Evolutionary conservation across 768 basidiomycete genomes (phyloP), one percentile per base, ranked within the genome.

Genomic region (Multifurca ochricompacta): DNA sequence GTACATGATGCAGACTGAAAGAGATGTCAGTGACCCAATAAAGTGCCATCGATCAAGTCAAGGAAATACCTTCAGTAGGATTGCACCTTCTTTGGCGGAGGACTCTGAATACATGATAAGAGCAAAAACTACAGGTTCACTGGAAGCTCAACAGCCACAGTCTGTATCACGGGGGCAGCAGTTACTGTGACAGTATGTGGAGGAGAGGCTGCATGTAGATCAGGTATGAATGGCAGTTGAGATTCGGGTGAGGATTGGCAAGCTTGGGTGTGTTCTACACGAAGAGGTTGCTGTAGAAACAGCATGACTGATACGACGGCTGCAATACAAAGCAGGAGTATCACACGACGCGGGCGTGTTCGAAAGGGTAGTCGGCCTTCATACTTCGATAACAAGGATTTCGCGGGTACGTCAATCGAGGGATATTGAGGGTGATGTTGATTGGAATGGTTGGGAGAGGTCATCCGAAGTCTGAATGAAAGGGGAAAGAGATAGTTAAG

Each of bases 1-100:
- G 48, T 75, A 72, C 57, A 75, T 66, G 13, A 75, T 55, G 70
- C 69, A 27, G 73, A 68, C 72, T 73, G 30, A 35, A 19, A 0
- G 35, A 7, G 19, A 13, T 18, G 32, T 19, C 9, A 14, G 35
- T 53, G 11, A 45, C 3, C 21, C 25, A 4, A 3, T 1, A 4
- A 10, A 9, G 34, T 18, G 25, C 28, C 9, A 0, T 34, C 6
- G 4, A 49, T 3, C 6, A 18, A 18, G 14, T 1, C 18, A 28
- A 6, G 14, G 18, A 52, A 11, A 6, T 35, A 59, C 60, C 60
- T 61, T 61, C 4, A 61, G n/a, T 11, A 61, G n/a, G 13, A 61
- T 27, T 2, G 60, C 60, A 11, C 60, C 60, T 40, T 61, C 60
- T 19, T 30, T 55, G 10, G 60, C 60, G 1, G 60, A 61, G 9